Base-by-base conservation (phyloP, 148 eudicot species). In the Nyssa sinensis region DNA sequence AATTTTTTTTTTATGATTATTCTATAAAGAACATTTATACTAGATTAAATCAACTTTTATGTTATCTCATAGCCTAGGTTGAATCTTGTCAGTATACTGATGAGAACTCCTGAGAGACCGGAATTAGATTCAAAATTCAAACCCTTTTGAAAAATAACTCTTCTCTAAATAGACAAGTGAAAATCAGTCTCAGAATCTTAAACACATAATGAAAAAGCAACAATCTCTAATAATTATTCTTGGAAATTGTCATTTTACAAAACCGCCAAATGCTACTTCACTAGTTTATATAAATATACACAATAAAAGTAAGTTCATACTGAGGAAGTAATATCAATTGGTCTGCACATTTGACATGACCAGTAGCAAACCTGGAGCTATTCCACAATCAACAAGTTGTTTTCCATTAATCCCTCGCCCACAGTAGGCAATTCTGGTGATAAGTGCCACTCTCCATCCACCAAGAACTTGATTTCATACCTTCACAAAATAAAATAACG, bases 391-490 rank as follows among this genome's bases (percentile, higher is more conserved):
- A 94, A 78, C 79, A 92, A 79, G 80, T 94, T 94, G 78, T 94
- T 94, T 84, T 85, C 47, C 80, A 75, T 86, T 57, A 78, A 74
- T 63, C 98, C 98, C 75, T 89, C 98, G 16, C 97, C 98, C 30
- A 84, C 78, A 3, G 88, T 88, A 17, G 91, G 96, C 62, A 84
- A 84, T 70, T 92, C 96, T 11, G 94, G 85, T 28, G 96, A 89
- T 59, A 94, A 67, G 4, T 78, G 77, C 98, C 98, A 94, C 62
- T 92, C 96, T 70, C 96, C 98, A 78, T 94, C 97, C 51, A 94
- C 91, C 86, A 94, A 75, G 83, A 94, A 92, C 82, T 92, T 94
- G 66, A 94, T 88, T 84, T 86, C 84, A 27, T 86, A 84, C 72
- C 85, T 81, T 69, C 37, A 62, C 29, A 32, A 2, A 6, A 49